Evolutionary conservation across 768 basidiomycete species (phyloP), one percentile per base, ranked within the genome.

Genomic region (Kwoniella botswanensis): DNA sequence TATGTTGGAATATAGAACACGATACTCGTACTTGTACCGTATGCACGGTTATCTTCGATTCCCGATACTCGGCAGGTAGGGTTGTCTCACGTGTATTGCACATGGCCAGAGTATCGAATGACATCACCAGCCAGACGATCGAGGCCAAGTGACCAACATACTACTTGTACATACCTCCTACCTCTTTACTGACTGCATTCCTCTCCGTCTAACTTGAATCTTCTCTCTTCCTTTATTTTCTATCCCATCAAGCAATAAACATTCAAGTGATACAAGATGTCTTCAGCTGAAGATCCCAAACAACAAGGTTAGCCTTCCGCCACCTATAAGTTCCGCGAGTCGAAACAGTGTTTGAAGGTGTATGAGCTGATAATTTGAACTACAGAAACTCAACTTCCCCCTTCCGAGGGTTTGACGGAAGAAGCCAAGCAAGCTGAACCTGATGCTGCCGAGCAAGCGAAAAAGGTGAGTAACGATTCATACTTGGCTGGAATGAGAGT

Each of bases 401-500:
- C 79, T 18, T 54, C 77, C 3, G 79, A 80, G 68, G 63, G 73
- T 58, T 72, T 80, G 57, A 70, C 79, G 17, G 65, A 72, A 26
- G 74, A 75, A 56, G 79, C 77, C 18, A 77, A 72, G 66, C 61
- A 75, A 58, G 71, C 70, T 35, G 79, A 80, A 46, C 79, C 79
- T 24, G 79, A 80, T 74, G 79, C 79, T 54, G 79, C 22, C 15
- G 77, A 80, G 60, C 57, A 67, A 29, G 71, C 68, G 35, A 60
- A 75, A 52, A 68, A 80, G 75, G 79, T 80, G 67, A 64, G 79
- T 74, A 41, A 54, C 35, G 35, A 35, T 35, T 35, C 18, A 5
- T 15, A n/a, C 24, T 24, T 41, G 22, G 35, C 4, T 35, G 35
- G 1, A 35, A 35, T 35, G 6, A 35, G 35, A 35, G 35, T 35